Base-by-base conservation (phyloP, 202 grass and related monocot species). In the Alloteropsis angusta region DNA sequence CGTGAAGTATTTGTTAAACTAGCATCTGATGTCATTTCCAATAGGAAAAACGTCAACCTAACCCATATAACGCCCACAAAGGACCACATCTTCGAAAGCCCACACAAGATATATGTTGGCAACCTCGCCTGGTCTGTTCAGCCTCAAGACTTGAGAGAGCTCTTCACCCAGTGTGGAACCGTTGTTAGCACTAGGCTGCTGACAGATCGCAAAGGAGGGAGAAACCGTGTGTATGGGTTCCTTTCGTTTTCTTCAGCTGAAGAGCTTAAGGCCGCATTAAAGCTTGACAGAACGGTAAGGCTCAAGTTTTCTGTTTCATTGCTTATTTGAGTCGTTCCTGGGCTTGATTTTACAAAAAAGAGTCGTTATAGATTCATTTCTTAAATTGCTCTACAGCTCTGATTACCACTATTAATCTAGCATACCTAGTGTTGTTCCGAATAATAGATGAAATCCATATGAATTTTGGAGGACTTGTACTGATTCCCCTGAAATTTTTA, bases 1-100 rank as follows among this genome's bases (percentile, higher is more conserved):
- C 86, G 92, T 65, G 89, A 96, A 80, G 34, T 96, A 36, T 74
- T 87, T 65, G 89, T 92, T 16, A 96, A 92, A 81, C 72, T 92
- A 80, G 85, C 86, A 60, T 84, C 88, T 36, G 81, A 87, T 22
- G 55, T 86, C 36, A 65, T 83, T 62, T 84, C 89, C 26, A 85
- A 78, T 34, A 87, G 84, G 44, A 91, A 83, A 83, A 92, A 85
- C 17, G 43, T 43, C 8, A 71, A 80, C 16, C 59, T 84, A 23
- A 5, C 84, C 6, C 83, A 90, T 78, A 81, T 86, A 22, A 68
- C 89, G 11, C 88, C 88, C 43, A 73, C 84, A 78, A 94, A 85
- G 56, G 81, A 91, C n/a, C 75, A 89, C 28, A 83, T 95, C 23
- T 95, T 91, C 35, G 92, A 95, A 54, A 89, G 64, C 65, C 86